phyloP scores from a whole-genome alignment of 1,284 basidiomycete genomes.

The Tetrapyrgos nigripes region DNA sequence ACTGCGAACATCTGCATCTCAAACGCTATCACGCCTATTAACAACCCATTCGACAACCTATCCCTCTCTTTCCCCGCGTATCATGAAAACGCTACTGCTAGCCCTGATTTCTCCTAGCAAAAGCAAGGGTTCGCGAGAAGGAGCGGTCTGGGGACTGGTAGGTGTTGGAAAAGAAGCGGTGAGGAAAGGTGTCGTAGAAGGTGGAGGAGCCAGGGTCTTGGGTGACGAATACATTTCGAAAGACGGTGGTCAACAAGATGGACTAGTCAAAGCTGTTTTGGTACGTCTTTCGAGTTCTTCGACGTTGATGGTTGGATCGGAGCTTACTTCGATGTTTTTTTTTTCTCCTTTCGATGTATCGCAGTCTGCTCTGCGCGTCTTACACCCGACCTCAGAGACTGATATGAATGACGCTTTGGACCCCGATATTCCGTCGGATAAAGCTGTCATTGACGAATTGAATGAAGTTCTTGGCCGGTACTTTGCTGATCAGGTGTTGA shows the following conservation, averaged over 20 bases:
- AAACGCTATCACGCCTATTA: conserved; percentile 83
- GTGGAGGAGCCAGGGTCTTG: conserved; percentile 76
- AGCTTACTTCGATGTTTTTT: not conserved
- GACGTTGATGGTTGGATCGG: not conserved
- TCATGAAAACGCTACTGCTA: conserved; percentile 91
- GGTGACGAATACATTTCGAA: conserved; percentile 46
- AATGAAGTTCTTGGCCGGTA: conserved; percentile 62
- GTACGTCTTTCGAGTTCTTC: conserved; percentile 39
- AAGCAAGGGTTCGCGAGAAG: conserved; percentile 80
- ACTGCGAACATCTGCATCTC: conserved; percentile 78
- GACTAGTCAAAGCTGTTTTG: conserved; percentile 64
- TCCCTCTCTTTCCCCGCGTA: conserved; percentile 84
- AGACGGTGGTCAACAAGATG: conserved; percentile 41
- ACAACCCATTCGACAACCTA: conserved; percentile 84
- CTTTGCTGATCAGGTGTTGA: conserved; percentile 61
- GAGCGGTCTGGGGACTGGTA: conserved; percentile 84
- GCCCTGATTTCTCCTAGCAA: conserved; percentile 80
- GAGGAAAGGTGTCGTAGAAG: conserved; percentile 77
- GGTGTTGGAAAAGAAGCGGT: conserved; percentile 87
- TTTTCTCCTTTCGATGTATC: conserved; percentile 1
- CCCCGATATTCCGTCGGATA: conserved; percentile 51
- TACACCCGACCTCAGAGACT: conserved; percentile 53
- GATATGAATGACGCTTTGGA: conserved; percentile 64
- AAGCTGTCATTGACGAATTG: conserved; percentile 51
- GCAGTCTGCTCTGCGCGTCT: conserved; percentile 64